These are phyloP conservation scores for Gossypium mustelinum DNA, from an alignment of 345 rosid genomes.

Conservation along the genomic window DNA sequence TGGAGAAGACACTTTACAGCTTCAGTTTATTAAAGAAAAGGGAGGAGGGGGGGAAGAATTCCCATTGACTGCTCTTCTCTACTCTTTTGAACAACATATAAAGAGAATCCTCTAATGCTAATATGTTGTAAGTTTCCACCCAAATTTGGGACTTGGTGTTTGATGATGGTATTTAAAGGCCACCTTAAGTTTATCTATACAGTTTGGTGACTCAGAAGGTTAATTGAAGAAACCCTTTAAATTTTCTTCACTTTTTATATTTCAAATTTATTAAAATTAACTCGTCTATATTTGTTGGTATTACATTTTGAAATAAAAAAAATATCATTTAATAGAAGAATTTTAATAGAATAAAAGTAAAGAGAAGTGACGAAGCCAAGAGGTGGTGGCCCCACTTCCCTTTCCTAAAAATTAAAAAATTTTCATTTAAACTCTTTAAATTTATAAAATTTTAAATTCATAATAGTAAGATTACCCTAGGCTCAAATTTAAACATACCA, in stretches of 20 bases:
- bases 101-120: neutral
- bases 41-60: neutral
- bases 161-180: neutral
- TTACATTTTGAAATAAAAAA: no score
- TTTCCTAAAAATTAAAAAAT: fast-evolving
- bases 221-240: neutral
- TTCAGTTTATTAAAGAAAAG: neutral
- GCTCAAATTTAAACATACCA: no score
- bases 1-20: conserved; percentile 8
- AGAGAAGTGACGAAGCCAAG: fast-evolving
- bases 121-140: neutral
- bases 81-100: neutral
- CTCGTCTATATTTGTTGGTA: no score
- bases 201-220: neutral
- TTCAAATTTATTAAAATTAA: no score
- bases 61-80: neutral
- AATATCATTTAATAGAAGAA: no score
- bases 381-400: no score
- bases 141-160: neutral
- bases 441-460: no score
- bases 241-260: neutral
- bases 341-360: no score
- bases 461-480: no score
- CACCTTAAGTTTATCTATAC: neutral
- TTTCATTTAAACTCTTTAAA: no score